These are phyloP conservation scores for Avena atlantica DNA, from an alignment of 176 grass and related monocot species.

Conservation along the genomic window DNA sequence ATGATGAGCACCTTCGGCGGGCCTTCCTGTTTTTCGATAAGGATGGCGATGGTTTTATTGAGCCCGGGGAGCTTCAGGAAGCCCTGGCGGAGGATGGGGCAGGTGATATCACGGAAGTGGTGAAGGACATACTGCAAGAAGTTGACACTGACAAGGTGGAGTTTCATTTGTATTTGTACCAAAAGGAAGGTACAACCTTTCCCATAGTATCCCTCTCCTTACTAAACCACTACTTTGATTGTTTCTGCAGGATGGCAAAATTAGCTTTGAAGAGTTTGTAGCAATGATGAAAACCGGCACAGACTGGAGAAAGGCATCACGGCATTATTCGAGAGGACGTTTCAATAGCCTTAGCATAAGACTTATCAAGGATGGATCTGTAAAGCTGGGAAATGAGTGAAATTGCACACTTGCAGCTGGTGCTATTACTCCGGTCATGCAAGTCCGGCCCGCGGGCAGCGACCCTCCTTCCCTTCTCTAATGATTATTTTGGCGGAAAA, in stretches of 20 bases:
- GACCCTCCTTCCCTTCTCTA: constrained; percentile 40
- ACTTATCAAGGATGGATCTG: constrained; percentile 78
- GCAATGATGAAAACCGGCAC: constrained; percentile 95
- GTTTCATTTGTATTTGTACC: neutral
- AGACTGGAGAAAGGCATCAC: constrained; percentile 86
- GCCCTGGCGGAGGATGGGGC: constrained; percentile 68
- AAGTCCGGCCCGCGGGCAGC: constrained; percentile 30
- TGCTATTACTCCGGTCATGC: constrained; percentile 16
- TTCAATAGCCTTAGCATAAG: constrained; percentile 86
- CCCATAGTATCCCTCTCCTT: neutral
- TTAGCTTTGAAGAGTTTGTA: constrained; percentile 82
- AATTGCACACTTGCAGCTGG: constrained; percentile 30
- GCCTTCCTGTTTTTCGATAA: constrained; percentile 89
- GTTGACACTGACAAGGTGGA: constrained; percentile 89
- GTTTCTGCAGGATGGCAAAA: constrained; percentile 76
- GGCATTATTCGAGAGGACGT: constrained; percentile 85
- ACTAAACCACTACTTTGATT: neutral
- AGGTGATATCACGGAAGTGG: constrained; percentile 61
- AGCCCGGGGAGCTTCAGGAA: constrained; percentile 74
- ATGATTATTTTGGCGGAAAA: constrained; percentile 68
- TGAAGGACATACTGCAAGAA: constrained; percentile 81
- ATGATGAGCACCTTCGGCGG: constrained; percentile 78
- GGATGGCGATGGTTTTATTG: constrained; percentile 80
- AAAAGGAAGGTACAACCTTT: neutral
- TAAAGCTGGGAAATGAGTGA: constrained; percentile 71